Percentiles rank a stretch among this genome's conserved stretches.
Evolutionary conservation across 345 rosid genomes (phyloP).

Genomic region (Salix suchowensis): DNA sequence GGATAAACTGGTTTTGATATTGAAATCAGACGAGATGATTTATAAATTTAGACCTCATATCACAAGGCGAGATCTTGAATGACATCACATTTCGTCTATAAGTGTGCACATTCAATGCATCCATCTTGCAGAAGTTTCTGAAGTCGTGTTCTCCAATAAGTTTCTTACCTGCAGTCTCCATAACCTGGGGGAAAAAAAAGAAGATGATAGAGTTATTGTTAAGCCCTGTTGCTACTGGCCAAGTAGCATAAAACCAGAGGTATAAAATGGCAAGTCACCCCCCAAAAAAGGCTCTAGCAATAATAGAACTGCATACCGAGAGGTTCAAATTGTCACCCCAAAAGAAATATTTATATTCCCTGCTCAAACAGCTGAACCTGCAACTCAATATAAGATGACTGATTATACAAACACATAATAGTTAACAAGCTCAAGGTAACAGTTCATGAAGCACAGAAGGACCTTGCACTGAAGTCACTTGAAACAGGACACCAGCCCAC

Average conservation of each 20-base stretch:
- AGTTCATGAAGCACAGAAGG: neutral
- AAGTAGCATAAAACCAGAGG: slow-evolving; percentile 1
- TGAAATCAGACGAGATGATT: neutral
- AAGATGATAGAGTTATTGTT: slow-evolving; percentile 12
- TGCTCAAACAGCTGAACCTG: slow-evolving; percentile 85
- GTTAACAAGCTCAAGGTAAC: neutral
- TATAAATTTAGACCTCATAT: slow-evolving; percentile 46
- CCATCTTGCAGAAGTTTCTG: slow-evolving; percentile 96
- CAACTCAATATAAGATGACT: slow-evolving; percentile 14
- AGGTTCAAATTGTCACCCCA: slow-evolving; percentile 70
- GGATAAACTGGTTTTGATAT: neutral
- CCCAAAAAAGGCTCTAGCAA: neutral
- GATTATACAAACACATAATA: slow-evolving; percentile 3
- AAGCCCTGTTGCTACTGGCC: slow-evolving; percentile 1
- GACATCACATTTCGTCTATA: slow-evolving; percentile 57
- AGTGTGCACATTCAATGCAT: slow-evolving; percentile 79
- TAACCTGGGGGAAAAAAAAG: slow-evolving; percentile 43
- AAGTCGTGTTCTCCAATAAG: slow-evolving; percentile 87
- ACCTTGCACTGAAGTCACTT: slow-evolving; percentile 90
- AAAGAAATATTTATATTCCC: slow-evolving; percentile 81
- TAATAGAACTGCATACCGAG: slow-evolving; percentile 25
- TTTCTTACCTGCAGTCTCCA: slow-evolving; percentile 79
- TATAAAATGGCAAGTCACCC: neutral
- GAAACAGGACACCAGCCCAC: slow-evolving; percentile 91
- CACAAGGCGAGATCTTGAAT: slow-evolving; percentile 58